These are phyloP conservation scores for Dittrichia graveolens DNA, from an alignment of 129 eudicot species.

Conservation along the genomic window DNA sequence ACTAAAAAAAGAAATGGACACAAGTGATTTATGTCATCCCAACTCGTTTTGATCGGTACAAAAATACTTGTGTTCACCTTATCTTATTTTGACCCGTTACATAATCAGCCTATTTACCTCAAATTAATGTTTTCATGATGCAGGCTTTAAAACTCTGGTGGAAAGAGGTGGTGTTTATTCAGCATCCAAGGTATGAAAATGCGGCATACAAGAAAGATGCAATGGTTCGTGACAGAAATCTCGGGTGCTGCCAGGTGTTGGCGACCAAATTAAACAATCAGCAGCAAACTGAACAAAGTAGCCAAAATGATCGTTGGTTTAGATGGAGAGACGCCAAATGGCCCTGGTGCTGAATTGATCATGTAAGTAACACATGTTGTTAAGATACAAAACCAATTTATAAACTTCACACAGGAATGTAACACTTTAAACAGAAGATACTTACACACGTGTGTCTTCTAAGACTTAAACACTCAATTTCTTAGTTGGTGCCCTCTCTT, in stretches of 20 bases:
- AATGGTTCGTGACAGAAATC: conserved; percentile 40
- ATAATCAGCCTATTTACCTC: not conserved
- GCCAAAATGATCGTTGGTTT: conserved; percentile 40
- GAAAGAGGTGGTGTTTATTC: conserved; percentile 72
- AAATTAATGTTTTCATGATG: not conserved
- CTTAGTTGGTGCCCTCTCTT: too few relatives aligned
- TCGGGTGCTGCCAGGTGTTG: conserved; percentile 48
- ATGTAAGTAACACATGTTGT: conserved; percentile 14
- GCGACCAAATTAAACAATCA: conserved; percentile 14
- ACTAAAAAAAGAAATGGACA: too few relatives aligned
- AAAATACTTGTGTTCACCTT: not conserved
- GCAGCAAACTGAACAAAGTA: conserved; percentile 21
- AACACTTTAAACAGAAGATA: too few relatives aligned
- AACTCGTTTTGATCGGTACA: not conserved
- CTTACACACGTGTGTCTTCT: too few relatives aligned
- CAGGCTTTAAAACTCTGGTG: conserved; percentile 93
- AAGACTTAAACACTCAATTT: too few relatives aligned
- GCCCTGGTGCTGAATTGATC: conserved; percentile 69
- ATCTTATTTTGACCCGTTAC: not conserved
- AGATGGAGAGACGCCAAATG: conserved; percentile 80
- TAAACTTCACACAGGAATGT: not conserved
- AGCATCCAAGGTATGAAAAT: conserved; percentile 70
- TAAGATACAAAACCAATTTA: not conserved
- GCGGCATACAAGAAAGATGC: conserved; percentile 71
- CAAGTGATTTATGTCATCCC: not conserved